Base-by-base conservation (phyloP, 2,329 filamentous ascomycete genomes). In the Aulographum hederae region DNA sequence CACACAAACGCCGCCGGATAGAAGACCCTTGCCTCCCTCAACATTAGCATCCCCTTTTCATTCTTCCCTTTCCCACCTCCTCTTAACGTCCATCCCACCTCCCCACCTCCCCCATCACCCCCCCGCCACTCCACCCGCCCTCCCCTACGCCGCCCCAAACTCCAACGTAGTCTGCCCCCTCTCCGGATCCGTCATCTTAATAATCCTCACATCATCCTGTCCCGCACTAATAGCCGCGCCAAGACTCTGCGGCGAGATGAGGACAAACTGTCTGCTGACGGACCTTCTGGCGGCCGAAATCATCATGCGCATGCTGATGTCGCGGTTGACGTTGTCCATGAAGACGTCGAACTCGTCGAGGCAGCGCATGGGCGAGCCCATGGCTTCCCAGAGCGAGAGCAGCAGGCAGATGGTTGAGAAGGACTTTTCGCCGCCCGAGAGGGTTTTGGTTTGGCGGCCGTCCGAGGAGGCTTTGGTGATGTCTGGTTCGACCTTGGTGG, bases 341-440 rank as follows among this genome's bases (percentile, higher is more conserved):
- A 94, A 98, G 19, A 98, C 89, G 50, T 98, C 89, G 48, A 95
- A 98, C 54, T 98, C 89, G 54, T 98, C 89, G 33, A 98, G 63
- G 47, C 89, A 98, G 33, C 89, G 73, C 37, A 98, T 77, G 1
- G 85, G 86, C 13, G 84, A 91, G 8, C 89, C 86, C 77, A 98
- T 98, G 18, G 89, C 86, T 49, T 98, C 89, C 89, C 89, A 98
- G 13, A 98, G 76, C 2, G 84, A 73, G 19, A 98, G 65, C 33
- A 98, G 60, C 43, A 98, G 67, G 55, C 89, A 98, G 37, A 95
- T 91, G 3, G 86, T 93, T 3, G 85, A 91, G 52, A 95, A 98
- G 0, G 86, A 95, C 52, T 98, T 98, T 51, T 98, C 89, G 18
- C 89, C 89, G 32, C 89, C 89, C 6, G 85, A 94, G 2, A 98